These are phyloP conservation scores for Saxophila tyrrhenica DNA, from an alignment of 495 filamentous ascomycete species.

Conservation along the genomic window DNA sequence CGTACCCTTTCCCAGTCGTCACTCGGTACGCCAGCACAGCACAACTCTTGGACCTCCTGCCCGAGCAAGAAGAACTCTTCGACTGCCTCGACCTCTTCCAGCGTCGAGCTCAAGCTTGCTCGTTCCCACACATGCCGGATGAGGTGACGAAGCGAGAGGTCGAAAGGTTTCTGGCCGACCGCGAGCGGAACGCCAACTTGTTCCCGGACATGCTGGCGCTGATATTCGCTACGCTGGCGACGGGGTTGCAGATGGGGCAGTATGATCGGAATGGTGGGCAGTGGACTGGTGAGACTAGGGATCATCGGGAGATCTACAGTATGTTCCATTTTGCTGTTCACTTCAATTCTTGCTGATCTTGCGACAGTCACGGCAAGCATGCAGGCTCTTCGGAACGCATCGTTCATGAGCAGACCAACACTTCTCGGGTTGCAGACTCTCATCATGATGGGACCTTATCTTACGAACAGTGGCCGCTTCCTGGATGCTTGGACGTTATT, in stretches of 20 bases:
- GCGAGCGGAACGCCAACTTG: constrained; percentile 30
- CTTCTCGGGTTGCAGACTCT: constrained; percentile 29
- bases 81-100: constrained; percentile 33
- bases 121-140: constrained; percentile 36
- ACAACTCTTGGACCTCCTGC: constrained; percentile 28
- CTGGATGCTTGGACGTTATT: constrained; percentile 33
- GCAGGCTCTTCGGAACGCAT: constrained; percentile 31
- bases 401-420: constrained; percentile 29
- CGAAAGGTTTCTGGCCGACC: constrained; percentile 32
- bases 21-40: constrained; percentile 3
- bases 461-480: constrained; percentile 32
- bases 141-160: constrained; percentile 34
- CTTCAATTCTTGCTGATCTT: not conserved
- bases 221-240: constrained; percentile 37
- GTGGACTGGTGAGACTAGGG: constrained; percentile 32
- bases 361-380: constrained; percentile 29
- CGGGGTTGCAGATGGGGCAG: constrained; percentile 34
- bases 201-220: constrained; percentile 39
- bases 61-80: constrained; percentile 27
- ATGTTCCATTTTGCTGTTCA: constrained; percentile 6
- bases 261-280: constrained; percentile 32
- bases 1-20: constrained; percentile 16
- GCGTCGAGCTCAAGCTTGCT: constrained; percentile 31
- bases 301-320: constrained; percentile 35
- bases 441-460: constrained; percentile 30